Evolutionary conservation across 2,329 filamentous ascomycete species (phyloP).

Genomic region (Ophiostoma ulmi): DNA sequence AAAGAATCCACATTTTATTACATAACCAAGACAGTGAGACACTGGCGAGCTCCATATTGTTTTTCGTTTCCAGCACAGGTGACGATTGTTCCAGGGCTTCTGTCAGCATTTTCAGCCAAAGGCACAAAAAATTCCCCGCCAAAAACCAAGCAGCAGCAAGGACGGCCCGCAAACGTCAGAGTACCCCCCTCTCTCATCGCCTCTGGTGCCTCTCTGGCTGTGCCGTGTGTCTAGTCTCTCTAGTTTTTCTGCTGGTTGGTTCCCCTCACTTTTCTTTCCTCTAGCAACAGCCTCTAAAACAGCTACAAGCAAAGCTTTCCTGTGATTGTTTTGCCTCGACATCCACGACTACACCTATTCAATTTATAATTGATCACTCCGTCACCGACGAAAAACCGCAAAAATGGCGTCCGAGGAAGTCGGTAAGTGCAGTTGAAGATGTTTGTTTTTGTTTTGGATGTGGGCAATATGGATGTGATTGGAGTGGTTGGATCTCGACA

Average conservation of each 20-base stretch:
- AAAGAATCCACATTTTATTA: neutral
- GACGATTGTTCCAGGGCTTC: constrained; percentile 19
- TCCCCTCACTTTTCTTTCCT: constrained; percentile 18
- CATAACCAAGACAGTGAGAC: constrained; percentile 6
- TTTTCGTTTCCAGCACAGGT: constrained; percentile 5
- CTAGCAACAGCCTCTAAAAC: constrained; percentile 16
- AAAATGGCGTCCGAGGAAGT: constrained; percentile 39
- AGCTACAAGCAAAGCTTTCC: constrained; percentile 20
- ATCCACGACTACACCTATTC: neutral
- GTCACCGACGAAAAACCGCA: constrained; percentile 33
- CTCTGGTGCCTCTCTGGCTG: neutral
- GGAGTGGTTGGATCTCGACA: neutral
- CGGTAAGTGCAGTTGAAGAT: constrained; percentile 35
- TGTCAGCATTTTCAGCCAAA: neutral
- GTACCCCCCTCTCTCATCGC: constrained; percentile 17
- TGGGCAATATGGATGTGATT: neutral
- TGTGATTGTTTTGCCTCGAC: constrained; percentile 3
- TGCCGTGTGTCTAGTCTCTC: neutral
- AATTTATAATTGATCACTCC: neutral
- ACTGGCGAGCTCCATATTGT: neutral
- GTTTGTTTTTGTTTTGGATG: neutral
- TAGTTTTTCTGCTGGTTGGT: constrained; percentile 15
- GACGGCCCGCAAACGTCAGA: constrained; percentile 16
- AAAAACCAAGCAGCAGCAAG: constrained; percentile 17
- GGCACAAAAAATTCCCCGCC: constrained; percentile 20